These are phyloP conservation scores for Globisporangium cederbergense DNA, from an alignment of 352 stramenopile genomes.

Conservation along the genomic window DNA sequence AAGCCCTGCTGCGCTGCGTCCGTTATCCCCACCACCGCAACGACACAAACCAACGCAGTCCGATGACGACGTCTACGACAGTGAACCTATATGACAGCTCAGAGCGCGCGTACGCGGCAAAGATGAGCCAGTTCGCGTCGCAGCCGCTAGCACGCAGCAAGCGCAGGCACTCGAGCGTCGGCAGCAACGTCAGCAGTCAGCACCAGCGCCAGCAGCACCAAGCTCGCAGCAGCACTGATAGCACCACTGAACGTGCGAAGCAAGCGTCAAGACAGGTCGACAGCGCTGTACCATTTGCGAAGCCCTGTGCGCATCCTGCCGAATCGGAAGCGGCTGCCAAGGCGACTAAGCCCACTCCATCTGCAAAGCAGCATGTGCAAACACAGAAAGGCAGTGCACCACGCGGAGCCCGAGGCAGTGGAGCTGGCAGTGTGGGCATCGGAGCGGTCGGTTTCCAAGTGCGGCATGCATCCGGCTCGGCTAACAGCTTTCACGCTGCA, in stretches of 20 bases:
- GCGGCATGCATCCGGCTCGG: slow-evolving; percentile 30
- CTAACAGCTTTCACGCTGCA: slow-evolving; percentile 25
- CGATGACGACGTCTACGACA: neutral
- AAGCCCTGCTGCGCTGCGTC: neutral
- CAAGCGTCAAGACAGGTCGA: neutral
- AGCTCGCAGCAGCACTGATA: neutral
- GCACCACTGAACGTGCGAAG: neutral
- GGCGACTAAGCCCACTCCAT: neutral
- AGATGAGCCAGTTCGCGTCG: slow-evolving; percentile 16
- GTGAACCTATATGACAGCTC: slow-evolving; percentile 19
- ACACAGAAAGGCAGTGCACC: no score
- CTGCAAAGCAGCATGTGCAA: no score
- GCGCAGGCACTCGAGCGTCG: slow-evolving; percentile 11
- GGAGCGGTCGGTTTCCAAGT: slow-evolving; percentile 35
- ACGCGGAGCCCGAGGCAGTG: neutral
- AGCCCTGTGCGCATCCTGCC: no score
- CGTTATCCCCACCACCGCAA: neutral
- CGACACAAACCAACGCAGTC: neutral
- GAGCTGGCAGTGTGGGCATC: neutral
- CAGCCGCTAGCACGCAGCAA: slow-evolving; percentile 16
- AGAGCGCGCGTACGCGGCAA: slow-evolving; percentile 9
- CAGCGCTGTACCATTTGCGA: neutral
- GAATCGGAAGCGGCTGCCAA: neutral
- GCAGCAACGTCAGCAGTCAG: slow-evolving; percentile 1
- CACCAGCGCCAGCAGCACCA: neutral